A percentile compares a stretch with the other conserved stretches of the same genome.
Conservation (phyloP, 2,329 filamentous ascomycete genomes). For the Fusarium circinatum region DNA sequence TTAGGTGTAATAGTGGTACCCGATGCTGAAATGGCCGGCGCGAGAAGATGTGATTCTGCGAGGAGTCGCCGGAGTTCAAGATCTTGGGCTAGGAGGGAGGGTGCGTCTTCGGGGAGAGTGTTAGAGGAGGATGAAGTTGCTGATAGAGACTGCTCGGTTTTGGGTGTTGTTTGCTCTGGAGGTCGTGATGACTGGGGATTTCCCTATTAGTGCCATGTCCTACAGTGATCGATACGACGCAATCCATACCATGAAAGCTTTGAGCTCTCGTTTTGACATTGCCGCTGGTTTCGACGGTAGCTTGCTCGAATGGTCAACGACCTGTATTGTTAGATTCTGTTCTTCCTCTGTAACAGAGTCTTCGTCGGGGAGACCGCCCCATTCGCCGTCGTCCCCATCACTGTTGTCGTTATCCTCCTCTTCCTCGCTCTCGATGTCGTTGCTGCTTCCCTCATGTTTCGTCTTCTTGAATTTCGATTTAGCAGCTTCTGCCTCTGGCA, state of each 20-base stretch:
- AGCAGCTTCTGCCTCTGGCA: slow-evolving; percentile 55
- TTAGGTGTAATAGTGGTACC: slow-evolving; percentile 52
- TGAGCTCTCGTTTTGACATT: slow-evolving; percentile 76
- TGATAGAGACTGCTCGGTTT: slow-evolving; percentile 26
- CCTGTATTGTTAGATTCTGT: slow-evolving; percentile 58
- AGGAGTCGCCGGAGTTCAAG: slow-evolving; percentile 91
- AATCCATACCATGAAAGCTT: slow-evolving; percentile 76
- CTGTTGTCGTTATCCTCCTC: slow-evolving; percentile 41
- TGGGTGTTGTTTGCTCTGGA: slow-evolving; percentile 50
- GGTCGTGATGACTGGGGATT: slow-evolving; percentile 58
- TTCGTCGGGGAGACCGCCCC: slow-evolving; percentile 44
- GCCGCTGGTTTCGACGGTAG: slow-evolving; percentile 50
- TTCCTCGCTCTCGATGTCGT: slow-evolving; percentile 51
- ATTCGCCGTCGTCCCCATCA: slow-evolving; percentile 38
- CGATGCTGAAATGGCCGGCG: slow-evolving; percentile 57
- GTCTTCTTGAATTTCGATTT: slow-evolving; percentile 41
- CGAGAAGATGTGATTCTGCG: slow-evolving; percentile 88
- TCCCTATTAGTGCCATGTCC: slow-evolving; percentile 7
- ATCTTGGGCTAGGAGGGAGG: slow-evolving; percentile 86
- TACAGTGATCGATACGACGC: background rate
- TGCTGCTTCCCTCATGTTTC: slow-evolving; percentile 40
- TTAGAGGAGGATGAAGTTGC: slow-evolving; percentile 44
- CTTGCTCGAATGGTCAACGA: slow-evolving; percentile 68
- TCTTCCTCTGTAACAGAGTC: slow-evolving; percentile 40
- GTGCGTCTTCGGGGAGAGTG: slow-evolving; percentile 65